Percentiles rank a stretch among this genome's conserved stretches.
Evolutionary conservation across 2,329 filamentous ascomycete genomes (phyloP).

Genomic region (Neonectria neomacrospora): DNA sequence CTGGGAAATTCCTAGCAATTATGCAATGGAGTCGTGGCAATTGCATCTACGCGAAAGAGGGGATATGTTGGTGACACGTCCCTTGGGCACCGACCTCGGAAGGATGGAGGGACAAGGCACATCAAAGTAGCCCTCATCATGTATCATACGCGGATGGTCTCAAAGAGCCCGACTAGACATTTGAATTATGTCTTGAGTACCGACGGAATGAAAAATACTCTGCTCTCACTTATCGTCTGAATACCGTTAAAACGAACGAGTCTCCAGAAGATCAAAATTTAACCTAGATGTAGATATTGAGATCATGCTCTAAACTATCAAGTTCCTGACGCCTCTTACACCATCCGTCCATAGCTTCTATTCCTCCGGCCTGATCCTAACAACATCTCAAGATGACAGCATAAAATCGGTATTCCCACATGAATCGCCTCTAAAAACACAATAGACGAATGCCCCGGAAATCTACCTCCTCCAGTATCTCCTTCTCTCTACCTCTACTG

Average conservation of each 20-base stretch:
- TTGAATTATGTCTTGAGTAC: background rate
- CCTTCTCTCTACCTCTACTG: constrained; percentile 47
- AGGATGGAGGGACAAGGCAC: background rate
- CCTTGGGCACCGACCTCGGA: background rate
- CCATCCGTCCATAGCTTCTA: constrained; percentile 35
- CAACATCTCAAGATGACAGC: constrained; percentile 30
- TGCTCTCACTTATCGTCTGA: background rate
- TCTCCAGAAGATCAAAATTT: background rate
- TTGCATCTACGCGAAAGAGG: background rate
- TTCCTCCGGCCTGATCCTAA: constrained; percentile 38
- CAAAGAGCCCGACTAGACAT: background rate
- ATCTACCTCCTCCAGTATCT: constrained; percentile 10
- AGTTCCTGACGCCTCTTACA: constrained; percentile 42
- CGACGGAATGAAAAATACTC: background rate
- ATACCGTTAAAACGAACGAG: too few relatives aligned
- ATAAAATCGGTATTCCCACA: constrained; percentile 32
- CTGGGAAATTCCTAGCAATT: background rate
- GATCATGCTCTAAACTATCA: constrained; percentile 35
- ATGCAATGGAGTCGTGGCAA: background rate
- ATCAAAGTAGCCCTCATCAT: background rate
- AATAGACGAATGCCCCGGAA: constrained; percentile 22
- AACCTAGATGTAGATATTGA: constrained; percentile 34
- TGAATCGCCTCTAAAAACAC: constrained; percentile 38
- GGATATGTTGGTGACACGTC: background rate
- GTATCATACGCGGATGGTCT: background rate